Evolutionary conservation across 2,329 filamentous ascomycete genomes (phyloP).

Genomic region (Pseudogymnoascus sp.): DNA sequence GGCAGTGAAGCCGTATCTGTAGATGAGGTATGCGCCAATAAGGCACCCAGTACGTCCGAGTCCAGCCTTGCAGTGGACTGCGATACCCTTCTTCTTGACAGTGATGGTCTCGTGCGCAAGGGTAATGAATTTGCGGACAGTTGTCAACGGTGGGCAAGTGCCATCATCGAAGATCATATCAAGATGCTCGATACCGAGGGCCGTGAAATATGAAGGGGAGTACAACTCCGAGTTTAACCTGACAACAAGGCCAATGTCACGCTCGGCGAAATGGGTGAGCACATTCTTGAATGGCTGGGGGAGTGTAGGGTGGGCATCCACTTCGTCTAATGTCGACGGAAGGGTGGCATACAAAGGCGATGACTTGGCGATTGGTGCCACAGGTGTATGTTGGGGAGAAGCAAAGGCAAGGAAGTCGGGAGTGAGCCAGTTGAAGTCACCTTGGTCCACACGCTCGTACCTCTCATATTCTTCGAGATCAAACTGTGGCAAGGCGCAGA

Average conservation of each 20-base stretch:
- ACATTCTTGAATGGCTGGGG: slow-evolving; percentile 94
- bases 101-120: slow-evolving; percentile 92
- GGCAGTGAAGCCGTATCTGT: slow-evolving; percentile 92
- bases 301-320: slow-evolving; percentile 62
- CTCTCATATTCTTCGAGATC: slow-evolving; percentile 95
- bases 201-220: slow-evolving; percentile 93
- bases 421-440: slow-evolving; percentile 99
- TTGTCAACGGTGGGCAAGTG: slow-evolving; percentile 79
- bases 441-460: slow-evolving; percentile 92
- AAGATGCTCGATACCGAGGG: slow-evolving; percentile 86
- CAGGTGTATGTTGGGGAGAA: slow-evolving; percentile 78
- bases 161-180: slow-evolving; percentile 99
- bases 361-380: slow-evolving; percentile 61
- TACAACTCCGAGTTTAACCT: slow-evolving; percentile 93
- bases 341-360: slow-evolving; percentile 68
- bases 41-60: slow-evolving; percentile 91
- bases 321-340: slow-evolving; percentile 66
- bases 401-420: slow-evolving; percentile 94
- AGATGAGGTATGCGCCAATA: slow-evolving; percentile 96
- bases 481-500: slow-evolving; percentile 88
- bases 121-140: slow-evolving; percentile 92
- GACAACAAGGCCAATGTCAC: slow-evolving; percentile 87
- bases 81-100: slow-evolving; percentile 82
- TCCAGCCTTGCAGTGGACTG: slow-evolving; percentile 97
- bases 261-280: slow-evolving; percentile 75